These are phyloP conservation scores for Apostasia shenzhenica DNA, from an alignment of 106 monocot species.

Conservation along the genomic window DNA sequence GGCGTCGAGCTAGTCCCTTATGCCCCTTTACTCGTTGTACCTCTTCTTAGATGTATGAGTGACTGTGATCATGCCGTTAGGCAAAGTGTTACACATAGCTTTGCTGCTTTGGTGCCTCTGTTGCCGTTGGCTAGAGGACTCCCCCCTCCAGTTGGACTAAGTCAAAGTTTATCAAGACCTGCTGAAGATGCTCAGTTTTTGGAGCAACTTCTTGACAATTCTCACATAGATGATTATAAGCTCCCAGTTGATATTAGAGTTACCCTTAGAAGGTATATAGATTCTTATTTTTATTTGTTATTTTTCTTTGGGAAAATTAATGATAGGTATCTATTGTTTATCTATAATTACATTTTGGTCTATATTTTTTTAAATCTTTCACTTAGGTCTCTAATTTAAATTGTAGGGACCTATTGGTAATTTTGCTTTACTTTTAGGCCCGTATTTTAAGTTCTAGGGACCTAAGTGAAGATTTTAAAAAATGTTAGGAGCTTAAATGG, in stretches of 20 bases:
- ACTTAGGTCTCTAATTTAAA: too few species aligned
- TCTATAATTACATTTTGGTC: too few species aligned
- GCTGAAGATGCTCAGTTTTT: slow-evolving; percentile 82
- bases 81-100: slow-evolving; percentile 89
- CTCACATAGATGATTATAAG: slow-evolving; percentile 93
- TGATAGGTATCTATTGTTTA: too few species aligned
- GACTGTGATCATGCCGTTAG: slow-evolving; percentile 77
- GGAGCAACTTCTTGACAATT: slow-evolving; percentile 97
- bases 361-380: too few species aligned
- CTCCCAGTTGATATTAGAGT: slow-evolving; percentile 72
- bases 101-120: slow-evolving; percentile 93
- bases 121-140: slow-evolving; percentile 79
- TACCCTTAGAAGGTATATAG: slow-evolving; percentile 59
- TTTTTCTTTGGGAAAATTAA: too few species aligned
- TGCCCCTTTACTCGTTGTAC: slow-evolving; percentile 92
- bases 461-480: too few species aligned
- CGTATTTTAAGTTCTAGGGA: too few species aligned
- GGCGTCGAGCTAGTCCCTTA: slow-evolving; percentile 77
- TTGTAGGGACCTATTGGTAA: too few species aligned
- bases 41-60: slow-evolving; percentile 90
- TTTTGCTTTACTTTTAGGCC: too few species aligned
- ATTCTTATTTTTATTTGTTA: neutral
- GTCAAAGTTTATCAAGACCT: slow-evolving; percentile 62
- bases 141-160: slow-evolving; percentile 47
- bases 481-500: too few species aligned